Evolutionary conservation across 495 filamentous ascomycete species (phyloP).

Genomic region (Tuber indicum): DNA sequence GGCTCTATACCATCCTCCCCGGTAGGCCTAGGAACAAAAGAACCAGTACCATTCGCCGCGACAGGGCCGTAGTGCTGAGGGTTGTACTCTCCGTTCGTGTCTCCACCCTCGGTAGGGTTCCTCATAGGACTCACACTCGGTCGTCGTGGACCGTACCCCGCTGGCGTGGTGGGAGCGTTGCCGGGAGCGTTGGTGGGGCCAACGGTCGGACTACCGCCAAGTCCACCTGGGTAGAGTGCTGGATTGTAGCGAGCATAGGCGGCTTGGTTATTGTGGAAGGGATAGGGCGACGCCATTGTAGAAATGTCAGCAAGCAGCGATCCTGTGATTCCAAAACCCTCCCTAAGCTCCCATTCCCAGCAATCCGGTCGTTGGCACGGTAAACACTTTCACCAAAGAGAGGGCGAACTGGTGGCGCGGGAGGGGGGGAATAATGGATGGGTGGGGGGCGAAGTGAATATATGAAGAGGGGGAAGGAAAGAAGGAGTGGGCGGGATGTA

Average conservation of each 20-base stretch:
- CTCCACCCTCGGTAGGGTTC: constrained; percentile 12
- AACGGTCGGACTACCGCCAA: constrained; percentile 23
- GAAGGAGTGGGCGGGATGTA: neutral
- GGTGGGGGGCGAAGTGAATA: neutral
- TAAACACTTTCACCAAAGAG: constrained; percentile 1
- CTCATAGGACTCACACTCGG: constrained; percentile 39
- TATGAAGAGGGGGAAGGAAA: neutral
- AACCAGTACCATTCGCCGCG: constrained; percentile 28
- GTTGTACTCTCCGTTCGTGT: constrained; percentile 33
- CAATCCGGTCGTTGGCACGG: neutral
- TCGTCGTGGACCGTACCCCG: constrained; percentile 31
- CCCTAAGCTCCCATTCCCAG: neutral
- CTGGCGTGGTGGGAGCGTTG: constrained; percentile 22
- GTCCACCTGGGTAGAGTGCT: constrained; percentile 32
- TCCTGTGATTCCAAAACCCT: neutral
- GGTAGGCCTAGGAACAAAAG: constrained; percentile 36
- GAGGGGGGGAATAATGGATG: neutral
- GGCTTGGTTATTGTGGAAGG: constrained; percentile 32
- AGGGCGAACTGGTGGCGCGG: neutral
- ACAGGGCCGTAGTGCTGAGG: constrained; percentile 40
- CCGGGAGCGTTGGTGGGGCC: constrained; percentile 21
- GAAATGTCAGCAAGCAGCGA: constrained; percentile 7
- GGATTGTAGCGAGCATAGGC: constrained; percentile 36
- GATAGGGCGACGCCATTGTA: constrained; percentile 39
- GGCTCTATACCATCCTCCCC: constrained; percentile 35